These are phyloP conservation scores for Gonium pectorale DNA, from an alignment of 139 green algal species.

Conservation along the genomic window DNA sequence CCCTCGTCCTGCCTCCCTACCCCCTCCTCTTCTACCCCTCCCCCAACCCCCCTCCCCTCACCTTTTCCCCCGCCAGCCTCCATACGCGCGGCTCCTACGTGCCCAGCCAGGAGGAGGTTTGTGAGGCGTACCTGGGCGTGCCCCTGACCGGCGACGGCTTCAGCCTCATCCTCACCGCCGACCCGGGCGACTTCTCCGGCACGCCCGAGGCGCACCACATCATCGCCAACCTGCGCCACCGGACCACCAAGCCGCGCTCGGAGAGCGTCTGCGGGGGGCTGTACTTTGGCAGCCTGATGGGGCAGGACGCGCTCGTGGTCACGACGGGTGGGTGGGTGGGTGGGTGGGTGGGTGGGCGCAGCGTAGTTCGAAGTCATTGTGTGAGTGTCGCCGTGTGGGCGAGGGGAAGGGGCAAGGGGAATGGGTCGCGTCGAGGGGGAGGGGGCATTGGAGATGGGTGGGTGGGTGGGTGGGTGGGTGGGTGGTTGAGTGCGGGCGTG, in stretches of 20 bases:
- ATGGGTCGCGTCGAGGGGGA: no score
- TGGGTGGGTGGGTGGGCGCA: no score
- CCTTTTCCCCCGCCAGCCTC: no score
- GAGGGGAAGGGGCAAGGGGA: neutral
- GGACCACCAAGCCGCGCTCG: neutral
- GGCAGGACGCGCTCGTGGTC: constrained; percentile 48
- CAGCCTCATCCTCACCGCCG: constrained; percentile 54
- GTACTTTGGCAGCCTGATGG: constrained; percentile 50
- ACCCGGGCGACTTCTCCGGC: constrained; percentile 55
- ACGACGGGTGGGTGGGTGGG: constrained; percentile 50
- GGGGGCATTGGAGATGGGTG: no score
- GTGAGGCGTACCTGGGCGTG: constrained; percentile 36
- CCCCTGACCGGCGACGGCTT: neutral
- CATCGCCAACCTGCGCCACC: constrained; percentile 49
- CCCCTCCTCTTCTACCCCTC: no score
- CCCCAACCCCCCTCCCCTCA: no score
- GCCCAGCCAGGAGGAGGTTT: no score
- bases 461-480: no score
- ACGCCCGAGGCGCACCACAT: constrained; percentile 58
- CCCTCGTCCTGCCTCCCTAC: no score
- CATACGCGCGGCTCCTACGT: no score
- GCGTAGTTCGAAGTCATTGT: no score
- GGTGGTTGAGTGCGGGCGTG: no score
- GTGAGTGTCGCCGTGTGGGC: neutral
- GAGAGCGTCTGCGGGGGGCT: constrained; percentile 46